Base-by-base conservation (phyloP, 2,329 filamentous ascomycete species). In the Periconia sp. region DNA sequence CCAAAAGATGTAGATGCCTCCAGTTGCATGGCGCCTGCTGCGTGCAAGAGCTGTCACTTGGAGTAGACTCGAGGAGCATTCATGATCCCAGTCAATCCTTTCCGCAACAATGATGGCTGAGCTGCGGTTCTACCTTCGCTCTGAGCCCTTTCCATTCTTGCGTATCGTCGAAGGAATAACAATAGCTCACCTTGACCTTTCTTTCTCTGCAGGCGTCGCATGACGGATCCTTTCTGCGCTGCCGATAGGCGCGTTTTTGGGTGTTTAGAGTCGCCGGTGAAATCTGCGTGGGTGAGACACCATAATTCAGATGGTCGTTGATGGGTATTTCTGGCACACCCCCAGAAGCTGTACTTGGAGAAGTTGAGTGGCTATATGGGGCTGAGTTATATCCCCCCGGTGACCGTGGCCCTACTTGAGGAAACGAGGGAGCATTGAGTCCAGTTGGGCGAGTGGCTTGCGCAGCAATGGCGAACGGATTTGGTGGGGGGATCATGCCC, bases 141-240 rank as follows among this genome's bases (percentile, higher is more conserved):
- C n/a, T n/a, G n/a, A n/a, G n/a, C n/a, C n/a, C n/a, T n/a, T n/a
- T n/a, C n/a, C n/a, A n/a, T n/a, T n/a, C n/a, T n/a, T 19, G 21
- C 10, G 7, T 2, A 25, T 15, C 15, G 13, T 11, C 19, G 11
- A 31, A 23, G 4, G 28, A 11, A 18, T 4, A 29, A 38, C 11
- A 31, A 9, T 18, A n/a, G 54, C 65, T 48, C 66, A 81, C 79
- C 73, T 86, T 86, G 54, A 86, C 83, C 72, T 86, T 86, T 33
- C 83, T 79, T 65, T 99, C 94, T 47, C 94, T 83, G 68, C 94
- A 99, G 36, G 94, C 94, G 76, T 99, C 94, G 70, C 94, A 99
- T 64, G 91, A 97, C 1, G 94, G 94, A 61, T 99, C 94, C 67
- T 99, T 99, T 57, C 94, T 83, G 55, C 94, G 80, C 69, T 99